Conservation (phyloP, 2,329 filamentous ascomycete species). For the Tolypocladium inflatum region DNA sequence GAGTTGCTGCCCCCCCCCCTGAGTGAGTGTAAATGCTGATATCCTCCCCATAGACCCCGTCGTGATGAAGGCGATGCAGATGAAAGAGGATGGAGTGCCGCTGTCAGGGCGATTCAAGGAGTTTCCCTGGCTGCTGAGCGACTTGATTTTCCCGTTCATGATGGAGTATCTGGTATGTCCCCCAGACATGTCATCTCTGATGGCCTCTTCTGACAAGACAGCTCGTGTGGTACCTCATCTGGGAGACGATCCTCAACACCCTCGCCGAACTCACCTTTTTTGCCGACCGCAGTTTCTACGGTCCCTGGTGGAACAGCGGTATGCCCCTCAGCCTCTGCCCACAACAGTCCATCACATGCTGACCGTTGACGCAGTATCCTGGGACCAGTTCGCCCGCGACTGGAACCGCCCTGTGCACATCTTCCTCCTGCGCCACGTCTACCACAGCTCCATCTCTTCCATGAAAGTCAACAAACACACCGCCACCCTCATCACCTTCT, state of each 20-base stretch:
- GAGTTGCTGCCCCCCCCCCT: slow-evolving; percentile 3
- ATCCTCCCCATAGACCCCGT: slow-evolving; percentile 45
- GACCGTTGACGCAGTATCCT: slow-evolving; percentile 33
- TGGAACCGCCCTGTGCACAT: slow-evolving; percentile 74
- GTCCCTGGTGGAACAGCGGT: slow-evolving; percentile 54
- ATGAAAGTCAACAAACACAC: slow-evolving; percentile 60
- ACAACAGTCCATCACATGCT: not conserved
- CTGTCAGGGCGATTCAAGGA: slow-evolving; percentile 51
- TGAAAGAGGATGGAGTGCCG: slow-evolving; percentile 57
- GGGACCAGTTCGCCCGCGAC: slow-evolving; percentile 70
- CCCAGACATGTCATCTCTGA: not conserved
- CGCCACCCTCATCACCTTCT: slow-evolving; percentile 68
- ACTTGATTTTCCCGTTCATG: slow-evolving; percentile 70
- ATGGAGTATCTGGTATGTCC: slow-evolving; percentile 56
- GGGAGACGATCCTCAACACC: slow-evolving; percentile 66
- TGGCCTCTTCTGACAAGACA: slow-evolving; percentile 7
- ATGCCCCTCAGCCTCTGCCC: slow-evolving; percentile 2
- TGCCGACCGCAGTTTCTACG: slow-evolving; percentile 66
- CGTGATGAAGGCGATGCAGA: slow-evolving; percentile 54
- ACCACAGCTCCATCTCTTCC: slow-evolving; percentile 66
- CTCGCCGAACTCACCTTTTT: slow-evolving; percentile 69
- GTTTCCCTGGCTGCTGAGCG: slow-evolving; percentile 67
- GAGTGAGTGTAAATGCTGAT: slow-evolving; percentile 1
- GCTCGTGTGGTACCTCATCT: slow-evolving; percentile 73
- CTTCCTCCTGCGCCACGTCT: slow-evolving; percentile 70